Conservation (phyloP, 2,329 filamentous ascomycete species). For the Penicillium sumatraense region DNA sequence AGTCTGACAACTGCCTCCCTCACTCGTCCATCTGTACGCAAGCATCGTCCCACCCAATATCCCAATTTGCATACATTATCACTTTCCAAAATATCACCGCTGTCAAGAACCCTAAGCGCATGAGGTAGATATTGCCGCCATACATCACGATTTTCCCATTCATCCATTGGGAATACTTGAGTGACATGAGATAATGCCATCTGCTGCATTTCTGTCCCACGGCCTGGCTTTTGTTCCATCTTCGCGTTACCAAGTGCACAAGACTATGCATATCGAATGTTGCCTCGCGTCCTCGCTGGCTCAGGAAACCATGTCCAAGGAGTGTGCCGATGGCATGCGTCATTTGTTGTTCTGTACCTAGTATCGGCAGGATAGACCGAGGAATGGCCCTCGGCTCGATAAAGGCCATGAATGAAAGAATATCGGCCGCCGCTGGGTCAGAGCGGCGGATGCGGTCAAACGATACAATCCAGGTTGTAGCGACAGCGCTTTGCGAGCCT, state of each 20-base stretch:
- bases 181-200: too few species aligned
- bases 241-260: neutral
- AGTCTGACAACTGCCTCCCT: neutral
- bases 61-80: neutral
- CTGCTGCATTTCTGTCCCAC: neutral
- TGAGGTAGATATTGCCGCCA: neutral
- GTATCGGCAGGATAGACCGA: constrained; percentile 34
- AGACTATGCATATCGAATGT: neutral
- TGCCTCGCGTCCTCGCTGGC: constrained; percentile 11
- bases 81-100: neutral
- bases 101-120: neutral
- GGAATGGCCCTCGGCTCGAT: constrained; percentile 31
- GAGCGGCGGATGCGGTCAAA: constrained; percentile 38
- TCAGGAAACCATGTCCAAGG: constrained; percentile 36
- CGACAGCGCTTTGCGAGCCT: constrained; percentile 36
- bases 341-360: constrained; percentile 3
- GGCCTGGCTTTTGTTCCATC: neutral
- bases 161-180: neutral
- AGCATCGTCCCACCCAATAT: constrained; percentile 26
- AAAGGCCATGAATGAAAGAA: constrained; percentile 36
- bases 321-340: constrained; percentile 38
- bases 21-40: constrained; percentile 30
- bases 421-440: constrained; percentile 35
- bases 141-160: neutral
- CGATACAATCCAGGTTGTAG: constrained; percentile 40